Evolutionary conservation across 106 monocot genomes (phyloP), one percentile per base, ranked within the genome.

Genomic region (Allium cepa): DNA sequence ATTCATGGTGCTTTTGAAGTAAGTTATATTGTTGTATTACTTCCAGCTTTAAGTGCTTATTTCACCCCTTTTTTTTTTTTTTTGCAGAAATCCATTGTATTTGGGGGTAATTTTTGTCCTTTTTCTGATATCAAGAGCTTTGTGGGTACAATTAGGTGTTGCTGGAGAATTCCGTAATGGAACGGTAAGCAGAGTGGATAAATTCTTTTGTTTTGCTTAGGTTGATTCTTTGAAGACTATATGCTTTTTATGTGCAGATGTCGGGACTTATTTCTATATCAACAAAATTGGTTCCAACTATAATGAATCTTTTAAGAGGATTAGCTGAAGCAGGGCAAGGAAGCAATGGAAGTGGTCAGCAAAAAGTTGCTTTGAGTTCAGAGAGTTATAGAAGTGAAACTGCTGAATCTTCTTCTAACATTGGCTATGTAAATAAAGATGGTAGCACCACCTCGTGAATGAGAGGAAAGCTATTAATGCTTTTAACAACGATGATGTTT

Each of bases 1-100:
- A 69, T 75, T 90, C 18, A 90, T 90, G 83, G 28, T 71, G 46
- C 73, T 90, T 74, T 26, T 90, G 36, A 78, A 83, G 90, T 90
- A 67, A 67, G 49, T 67, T 14, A 4, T 63, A 6, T 26, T 14
- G 13, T 15, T 13, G 26, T 52, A 7, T 53, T 14, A 14, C 8
- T 22, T 52, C 22, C 6, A 8, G 7, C 15, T 45, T 69, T 17
- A 50, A 26, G 28, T 13, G 22, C 10, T 10, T 66, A 66, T 50
- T 17, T 66, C 13, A 1, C 26, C 1, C 1, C 16, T 11, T 1
- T 50, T 26, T 68, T 53, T 55, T 15, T 10, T 70, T 60, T 55
- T 53, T 12, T 17, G 50, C 80, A 90, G 90, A 76, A 85, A 90
- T 59, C 86, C 83, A 56, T 55, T 90, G 18, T 90, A 90, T 68